phyloP scores from a whole-genome alignment of 2,329 filamentous ascomycete genomes.

The Hymenoscyphus albidus region DNA sequence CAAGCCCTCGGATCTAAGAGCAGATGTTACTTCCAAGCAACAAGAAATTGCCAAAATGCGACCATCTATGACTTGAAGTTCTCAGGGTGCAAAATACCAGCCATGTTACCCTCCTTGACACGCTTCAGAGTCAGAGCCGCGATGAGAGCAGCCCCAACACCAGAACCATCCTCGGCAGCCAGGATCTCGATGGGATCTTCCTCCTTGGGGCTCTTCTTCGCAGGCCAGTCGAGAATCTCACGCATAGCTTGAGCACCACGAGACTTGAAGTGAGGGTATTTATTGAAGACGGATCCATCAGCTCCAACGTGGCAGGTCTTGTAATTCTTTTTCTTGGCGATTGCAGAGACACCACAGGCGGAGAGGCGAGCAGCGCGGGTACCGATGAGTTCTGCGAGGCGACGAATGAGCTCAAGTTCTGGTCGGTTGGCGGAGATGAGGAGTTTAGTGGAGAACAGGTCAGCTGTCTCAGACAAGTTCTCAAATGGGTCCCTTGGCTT shows the following conservation, averaged over 20 bases:
- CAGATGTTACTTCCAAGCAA: neutral
- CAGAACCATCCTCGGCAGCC: constrained; percentile 90
- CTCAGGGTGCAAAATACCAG: constrained; percentile 62
- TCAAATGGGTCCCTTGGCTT: constrained; percentile 78
- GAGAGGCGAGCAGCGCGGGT: constrained; percentile 91
- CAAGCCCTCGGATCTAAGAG: neutral
- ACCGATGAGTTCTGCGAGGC: constrained; percentile 88
- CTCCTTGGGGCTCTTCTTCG: constrained; percentile 62
- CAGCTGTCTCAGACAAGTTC: constrained; percentile 84
- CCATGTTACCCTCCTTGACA: constrained; percentile 58
- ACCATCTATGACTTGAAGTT: constrained; percentile 40
- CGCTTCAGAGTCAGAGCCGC: constrained; percentile 67
- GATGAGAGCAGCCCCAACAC: constrained; percentile 95
- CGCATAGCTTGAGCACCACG: constrained; percentile 84
- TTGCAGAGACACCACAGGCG: constrained; percentile 90
- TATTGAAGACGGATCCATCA: constrained; percentile 97
- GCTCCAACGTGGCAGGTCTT: constrained; percentile 88
- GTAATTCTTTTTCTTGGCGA: constrained; percentile 94
- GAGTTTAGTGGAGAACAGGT: constrained; percentile 76
- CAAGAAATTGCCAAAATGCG: neutral
- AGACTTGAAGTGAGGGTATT: constrained; percentile 97
- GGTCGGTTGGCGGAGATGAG: constrained; percentile 65
- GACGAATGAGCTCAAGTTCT: constrained; percentile 85
- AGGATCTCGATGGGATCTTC: constrained; percentile 85
- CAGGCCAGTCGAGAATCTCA: constrained; percentile 93